Base-by-base conservation (phyloP, 495 filamentous ascomycete species). In the Penicillium pulvis region DNA sequence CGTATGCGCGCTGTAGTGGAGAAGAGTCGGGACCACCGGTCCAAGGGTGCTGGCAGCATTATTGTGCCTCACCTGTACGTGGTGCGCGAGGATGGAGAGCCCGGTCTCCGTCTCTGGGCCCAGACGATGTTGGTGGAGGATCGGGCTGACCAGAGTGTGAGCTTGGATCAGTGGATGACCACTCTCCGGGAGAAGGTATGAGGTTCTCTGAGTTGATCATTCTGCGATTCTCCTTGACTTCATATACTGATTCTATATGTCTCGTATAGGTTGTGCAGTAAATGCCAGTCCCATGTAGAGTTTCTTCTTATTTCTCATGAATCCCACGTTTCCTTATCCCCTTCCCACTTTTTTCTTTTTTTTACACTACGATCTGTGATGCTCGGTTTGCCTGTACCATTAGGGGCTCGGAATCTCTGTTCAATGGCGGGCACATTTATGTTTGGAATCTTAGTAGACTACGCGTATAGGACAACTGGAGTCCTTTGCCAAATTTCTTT, bases 121-220 rank as follows among this genome's bases (percentile, higher is more conserved):
- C 91, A 94, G 81, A 96, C 95, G 45, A 82, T 97, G 79, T 76
- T 98, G 71, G 87, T 98, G 51, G 94, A 98, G 76, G 94, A 98
- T 74, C 83, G 93, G 57, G 91, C 95, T 43, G 94, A 98, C 68
- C 91, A 96, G 76, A 87, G 92, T 20, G 85, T 93, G 71, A 96
- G 95, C 66, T 83, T 94, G 66, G 84, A 84, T 70, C 93, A 97
- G 77, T 98, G 91, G 87, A 89, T 98, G 85, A 91, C 91, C 35
- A 83, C 82, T 53, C 71, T 98, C 75, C 86, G 92, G 74, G 95
- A 98, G 81, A 98, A 98, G 91, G 94, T 97, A 78, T 84, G 89
- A 81, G 43, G 50, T 53, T 56, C 51, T 41, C n/a, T 23, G 17
- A 39, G 50, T 16, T 41, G 45, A 47, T 14, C 43, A 45, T 51